phyloP scores from a whole-genome alignment of 106 monocot genomes.

The Ottelia alismoides region DNA sequence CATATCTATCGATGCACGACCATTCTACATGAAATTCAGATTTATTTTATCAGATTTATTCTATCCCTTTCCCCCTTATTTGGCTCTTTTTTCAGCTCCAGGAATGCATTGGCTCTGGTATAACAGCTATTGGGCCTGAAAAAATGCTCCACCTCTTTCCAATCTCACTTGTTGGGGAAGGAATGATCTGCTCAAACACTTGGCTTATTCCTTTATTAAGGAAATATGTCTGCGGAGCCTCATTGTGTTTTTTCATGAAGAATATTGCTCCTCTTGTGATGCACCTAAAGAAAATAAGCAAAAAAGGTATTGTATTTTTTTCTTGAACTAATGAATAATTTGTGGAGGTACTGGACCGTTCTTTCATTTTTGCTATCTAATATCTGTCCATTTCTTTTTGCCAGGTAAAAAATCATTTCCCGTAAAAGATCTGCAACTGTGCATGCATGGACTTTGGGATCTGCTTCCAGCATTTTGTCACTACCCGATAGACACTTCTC shows the following conservation, averaged over 20 bases:
- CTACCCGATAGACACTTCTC: slow-evolving; percentile 42
- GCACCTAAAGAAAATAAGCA: slow-evolving; percentile 23
- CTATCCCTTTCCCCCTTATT: slow-evolving; percentile 1
- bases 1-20: neutral
- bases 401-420: slow-evolving; percentile 30
- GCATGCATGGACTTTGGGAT: slow-evolving; percentile 42
- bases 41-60: neutral
- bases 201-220: slow-evolving; percentile 84
- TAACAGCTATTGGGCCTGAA: slow-evolving; percentile 71
- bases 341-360: neutral
- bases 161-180: slow-evolving; percentile 29
- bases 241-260: slow-evolving; percentile 62
- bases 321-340: neutral
- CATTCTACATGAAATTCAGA: neutral
- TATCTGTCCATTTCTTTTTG: neutral
- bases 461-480: slow-evolving; percentile 86
- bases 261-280: slow-evolving; percentile 45
- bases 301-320: slow-evolving; percentile 28
- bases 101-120: slow-evolving; percentile 64
- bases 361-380: neutral
- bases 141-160: slow-evolving; percentile 58
- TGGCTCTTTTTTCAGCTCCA: slow-evolving; percentile 46
- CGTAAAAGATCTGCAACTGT: slow-evolving; percentile 21
- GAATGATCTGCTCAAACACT: slow-evolving; percentile 50
- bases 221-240: slow-evolving; percentile 53